phyloP scores from a whole-genome alignment of 1,139 yeast genomes.

The Tardiomyces depauwii region DNA sequence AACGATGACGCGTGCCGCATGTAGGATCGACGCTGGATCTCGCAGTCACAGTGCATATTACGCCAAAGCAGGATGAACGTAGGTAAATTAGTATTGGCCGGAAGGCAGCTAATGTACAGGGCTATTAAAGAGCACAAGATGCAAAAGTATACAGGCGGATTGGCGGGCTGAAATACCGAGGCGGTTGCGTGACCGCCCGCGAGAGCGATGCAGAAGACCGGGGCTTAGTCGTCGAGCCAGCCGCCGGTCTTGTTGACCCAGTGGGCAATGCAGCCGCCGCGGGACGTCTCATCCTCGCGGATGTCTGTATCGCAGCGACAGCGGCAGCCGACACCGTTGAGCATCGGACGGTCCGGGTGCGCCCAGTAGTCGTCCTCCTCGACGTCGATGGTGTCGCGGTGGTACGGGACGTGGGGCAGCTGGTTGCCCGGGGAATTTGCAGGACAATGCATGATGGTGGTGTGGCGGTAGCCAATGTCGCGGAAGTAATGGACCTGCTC shows the following conservation, averaged over 20 bases:
- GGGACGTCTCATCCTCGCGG: conserved; percentile 36
- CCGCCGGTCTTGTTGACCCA: background rate
- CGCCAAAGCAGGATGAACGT: too few species aligned
- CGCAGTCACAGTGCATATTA: too few species aligned
- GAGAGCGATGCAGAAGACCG: too few species aligned
- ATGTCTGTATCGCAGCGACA: conserved; percentile 60
- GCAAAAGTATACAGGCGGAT: too few species aligned
- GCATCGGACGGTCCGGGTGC: conserved; percentile 34
- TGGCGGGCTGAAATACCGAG: too few species aligned
- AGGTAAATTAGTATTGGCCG: too few species aligned
- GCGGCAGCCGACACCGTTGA: conserved; percentile 71
- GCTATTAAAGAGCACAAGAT: too few species aligned
- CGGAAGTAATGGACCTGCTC: conserved; percentile 76
- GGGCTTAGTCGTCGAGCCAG: background rate
- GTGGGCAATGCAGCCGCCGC: conserved; percentile 1
- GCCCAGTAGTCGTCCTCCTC: conserved; percentile 31
- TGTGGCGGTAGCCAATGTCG: conserved; percentile 80
- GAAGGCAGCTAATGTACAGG: too few species aligned
- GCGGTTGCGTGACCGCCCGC: too few species aligned
- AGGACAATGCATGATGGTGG: conserved; percentile 78
- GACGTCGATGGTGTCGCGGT: conserved; percentile 15
- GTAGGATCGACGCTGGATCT: too few species aligned
- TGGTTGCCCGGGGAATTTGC: conserved; percentile 37
- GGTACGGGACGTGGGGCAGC: conserved; percentile 22
- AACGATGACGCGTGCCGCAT: too few species aligned